These are phyloP conservation scores for Bolboschoenus planiculmis DNA, from an alignment of 176 grass and related monocot genomes.

Conservation along the genomic window DNA sequence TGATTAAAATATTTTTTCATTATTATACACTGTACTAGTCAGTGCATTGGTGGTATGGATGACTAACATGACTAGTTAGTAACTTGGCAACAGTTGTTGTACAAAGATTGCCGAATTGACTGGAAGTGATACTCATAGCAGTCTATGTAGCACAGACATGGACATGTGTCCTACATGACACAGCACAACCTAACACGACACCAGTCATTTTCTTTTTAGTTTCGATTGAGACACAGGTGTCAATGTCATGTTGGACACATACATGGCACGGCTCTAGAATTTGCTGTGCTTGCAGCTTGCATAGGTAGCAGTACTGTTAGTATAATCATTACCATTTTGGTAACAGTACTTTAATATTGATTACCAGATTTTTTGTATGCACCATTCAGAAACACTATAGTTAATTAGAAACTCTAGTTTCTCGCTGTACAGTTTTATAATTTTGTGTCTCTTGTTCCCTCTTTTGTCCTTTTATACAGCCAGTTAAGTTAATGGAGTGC, in stretches of 20 bases:
- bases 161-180: neutral
- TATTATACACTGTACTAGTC: neutral
- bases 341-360: neutral
- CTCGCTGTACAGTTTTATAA: neutral
- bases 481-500: slow-evolving; percentile 90
- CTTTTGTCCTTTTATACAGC: slow-evolving; percentile 43
- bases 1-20: slow-evolving; percentile 14
- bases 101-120: neutral
- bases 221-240: neutral
- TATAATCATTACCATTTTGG: neutral
- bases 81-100: neutral
- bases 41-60: neutral
- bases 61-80: neutral
- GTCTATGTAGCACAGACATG: neutral
- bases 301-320: neutral
- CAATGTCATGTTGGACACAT: neutral
- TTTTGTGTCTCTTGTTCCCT: slow-evolving; percentile 2
- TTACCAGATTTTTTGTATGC: neutral
- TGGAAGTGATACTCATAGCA: neutral
- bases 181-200: neutral
- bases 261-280: neutral
- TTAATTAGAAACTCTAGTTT: neutral
- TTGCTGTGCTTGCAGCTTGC: neutral
- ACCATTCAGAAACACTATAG: neutral
- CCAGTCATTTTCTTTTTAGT: neutral